These are phyloP conservation scores for Cylindrotheca fusiformis DNA, from an alignment of 108 stramenopile species.

Conservation along the genomic window DNA sequence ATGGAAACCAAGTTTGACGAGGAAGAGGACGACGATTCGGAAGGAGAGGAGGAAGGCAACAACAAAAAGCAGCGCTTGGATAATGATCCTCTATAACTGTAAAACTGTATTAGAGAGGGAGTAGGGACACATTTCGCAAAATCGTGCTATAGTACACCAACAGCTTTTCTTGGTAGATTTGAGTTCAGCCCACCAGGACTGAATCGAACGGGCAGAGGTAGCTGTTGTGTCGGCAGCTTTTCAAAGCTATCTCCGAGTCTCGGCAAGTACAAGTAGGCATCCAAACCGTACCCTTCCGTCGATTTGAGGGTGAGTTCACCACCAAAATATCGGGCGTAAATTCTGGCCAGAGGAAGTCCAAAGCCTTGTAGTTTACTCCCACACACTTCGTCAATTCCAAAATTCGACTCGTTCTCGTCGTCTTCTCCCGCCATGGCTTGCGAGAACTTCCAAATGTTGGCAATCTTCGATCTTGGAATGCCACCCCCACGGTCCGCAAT, in stretches of 20 bases:
- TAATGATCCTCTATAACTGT: no score
- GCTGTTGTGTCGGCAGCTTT: no score
- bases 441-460: slow-evolving; percentile 92
- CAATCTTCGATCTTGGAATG: slow-evolving; percentile 89
- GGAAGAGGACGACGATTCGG: slow-evolving; percentile 5
- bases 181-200: slow-evolving; percentile 81
- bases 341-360: slow-evolving; percentile 93
- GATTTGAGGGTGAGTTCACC: slow-evolving; percentile 96
- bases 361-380: slow-evolving; percentile 79
- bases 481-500: slow-evolving; percentile 97
- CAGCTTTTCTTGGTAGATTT: slow-evolving; percentile 24
- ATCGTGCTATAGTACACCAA: no score
- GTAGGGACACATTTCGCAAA: no score
- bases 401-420: slow-evolving; percentile 36
- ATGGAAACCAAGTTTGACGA: slow-evolving; percentile 1
- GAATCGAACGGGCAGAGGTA: slow-evolving; percentile 56
- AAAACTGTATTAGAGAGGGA: neutral
- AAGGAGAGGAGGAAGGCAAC: neutral
- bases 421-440: slow-evolving; percentile 82
- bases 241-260: slow-evolving; percentile 84
- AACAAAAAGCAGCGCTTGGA: neutral
- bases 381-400: slow-evolving; percentile 58
- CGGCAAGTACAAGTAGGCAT: slow-evolving; percentile 94
- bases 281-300: slow-evolving; percentile 99
- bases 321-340: slow-evolving; percentile 97